Evolutionary conservation across 129 eudicot genomes (phyloP).

Genomic region (Chrysanthemum lavandulifolium): DNA sequence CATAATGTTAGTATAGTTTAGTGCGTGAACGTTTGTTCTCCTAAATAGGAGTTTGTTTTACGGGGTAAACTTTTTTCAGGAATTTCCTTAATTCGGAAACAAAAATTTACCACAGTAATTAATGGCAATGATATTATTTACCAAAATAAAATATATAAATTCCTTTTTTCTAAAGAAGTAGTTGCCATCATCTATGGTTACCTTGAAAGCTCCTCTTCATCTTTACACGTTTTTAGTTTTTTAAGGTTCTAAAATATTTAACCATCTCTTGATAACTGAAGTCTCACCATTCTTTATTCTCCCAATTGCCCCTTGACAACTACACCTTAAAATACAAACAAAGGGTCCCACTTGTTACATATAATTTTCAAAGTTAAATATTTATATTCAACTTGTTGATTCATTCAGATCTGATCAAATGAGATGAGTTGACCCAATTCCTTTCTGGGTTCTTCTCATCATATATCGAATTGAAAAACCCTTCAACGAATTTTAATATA

Average conservation of each 20-base stretch:
- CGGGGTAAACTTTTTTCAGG: no score
- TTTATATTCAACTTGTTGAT: constrained; percentile 38
- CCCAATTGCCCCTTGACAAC: constrained; percentile 15
- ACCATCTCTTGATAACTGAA: neutral
- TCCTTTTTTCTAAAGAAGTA: neutral
- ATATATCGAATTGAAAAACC: constrained; percentile 21
- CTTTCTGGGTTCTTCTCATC: constrained; percentile 29
- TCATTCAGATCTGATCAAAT: constrained; percentile 37
- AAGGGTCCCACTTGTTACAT: constrained; percentile 36
- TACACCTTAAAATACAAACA: constrained; percentile 20
- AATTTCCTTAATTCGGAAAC: no score
- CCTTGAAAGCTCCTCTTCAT: constrained; percentile 6
- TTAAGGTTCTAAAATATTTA: neutral
- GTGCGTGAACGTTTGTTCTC: no score
- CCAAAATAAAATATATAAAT: no score
- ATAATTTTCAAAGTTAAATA: constrained; percentile 11
- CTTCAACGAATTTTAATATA: constrained; percentile 10
- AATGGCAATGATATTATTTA: no score
- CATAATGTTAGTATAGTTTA: no score
- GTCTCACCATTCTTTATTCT: constrained; percentile 24
- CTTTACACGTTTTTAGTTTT: constrained; percentile 25
- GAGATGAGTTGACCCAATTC: constrained; percentile 28
- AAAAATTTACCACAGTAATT: no score
- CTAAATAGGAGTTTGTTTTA: no score
- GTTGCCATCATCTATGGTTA: neutral